These are phyloP conservation scores for Lepraria neglecta DNA, from an alignment of 495 filamentous ascomycete genomes.

Conservation along the genomic window DNA sequence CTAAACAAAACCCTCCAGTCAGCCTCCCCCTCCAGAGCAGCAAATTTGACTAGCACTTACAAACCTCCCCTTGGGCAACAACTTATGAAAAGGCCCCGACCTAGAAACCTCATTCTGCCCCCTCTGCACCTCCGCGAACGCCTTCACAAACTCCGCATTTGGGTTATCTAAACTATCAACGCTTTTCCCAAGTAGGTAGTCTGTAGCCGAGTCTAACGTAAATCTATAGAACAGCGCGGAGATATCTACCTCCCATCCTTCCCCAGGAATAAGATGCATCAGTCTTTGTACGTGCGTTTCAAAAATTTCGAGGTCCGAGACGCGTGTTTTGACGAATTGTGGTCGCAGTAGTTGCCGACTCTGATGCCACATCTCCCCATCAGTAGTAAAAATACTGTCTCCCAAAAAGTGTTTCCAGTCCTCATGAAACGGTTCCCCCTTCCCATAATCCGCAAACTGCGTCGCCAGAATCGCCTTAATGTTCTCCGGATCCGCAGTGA, in stretches of 20 bases:
- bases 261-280: conserved; percentile 52
- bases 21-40: no score
- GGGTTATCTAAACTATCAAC: conserved; percentile 62
- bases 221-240: conserved; percentile 43
- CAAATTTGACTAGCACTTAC: conserved; percentile 27
- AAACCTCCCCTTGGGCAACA: conserved; percentile 56
- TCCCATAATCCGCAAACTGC: conserved; percentile 63
- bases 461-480: conserved; percentile 77
- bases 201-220: conserved; percentile 76
- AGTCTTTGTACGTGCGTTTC: conserved; percentile 68
- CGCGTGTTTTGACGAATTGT: conserved; percentile 75
- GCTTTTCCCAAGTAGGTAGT: conserved; percentile 76
- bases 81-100: conserved; percentile 47
- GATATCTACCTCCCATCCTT: conserved; percentile 41
- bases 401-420: conserved; percentile 71
- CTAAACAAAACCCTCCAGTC: no score
- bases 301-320: conserved; percentile 73
- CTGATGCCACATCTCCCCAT: conserved; percentile 66
- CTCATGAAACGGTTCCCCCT: conserved; percentile 60
- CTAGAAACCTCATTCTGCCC: conserved; percentile 57
- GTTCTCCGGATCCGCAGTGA: conserved; percentile 61
- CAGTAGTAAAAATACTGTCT: conserved; percentile 73
- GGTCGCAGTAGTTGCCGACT: conserved; percentile 73
- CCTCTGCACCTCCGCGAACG: conserved; percentile 66
- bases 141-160: conserved; percentile 56